Evolutionary conservation across 306 rosid species (phyloP), one percentile per base, ranked within the genome.

Genomic region (Inga oerstediana): DNA sequence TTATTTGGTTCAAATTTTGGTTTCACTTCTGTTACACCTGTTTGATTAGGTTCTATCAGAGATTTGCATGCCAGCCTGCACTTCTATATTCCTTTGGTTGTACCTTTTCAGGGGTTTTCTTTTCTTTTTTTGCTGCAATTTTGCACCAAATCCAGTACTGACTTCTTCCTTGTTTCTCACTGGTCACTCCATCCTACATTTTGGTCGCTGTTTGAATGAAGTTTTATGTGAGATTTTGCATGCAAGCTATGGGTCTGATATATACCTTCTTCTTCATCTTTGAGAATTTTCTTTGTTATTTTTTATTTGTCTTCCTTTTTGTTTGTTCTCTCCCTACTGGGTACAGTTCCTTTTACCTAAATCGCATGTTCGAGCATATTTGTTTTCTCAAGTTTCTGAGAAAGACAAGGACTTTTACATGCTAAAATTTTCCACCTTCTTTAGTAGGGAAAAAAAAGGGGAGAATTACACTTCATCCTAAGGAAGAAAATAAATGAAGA

Each of bases 151-250:
- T 75, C 76, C 65, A 41, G 24, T 79, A 41, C 65, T 61, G 79
- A 61, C 69, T 78, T 46, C 70, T 56, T 80, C 34, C 10, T 80
- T 44, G n/a, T 27, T 10, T n/a, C 78, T 17, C 64, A 68, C 79
- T 19, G 3, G 5, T 66, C 19, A 24, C 64, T 68, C 67, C 13
- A 79, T 51, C 52, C 10, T 19, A 8, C 72, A 7, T 16, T 54
- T 27, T 51, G 8, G 7, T 20, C 30, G 39, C 10, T 49, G 17
- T 39, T 59, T 22, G 45, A 37, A 37, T 17, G 14, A 35, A 44
- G 58, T 45, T 46, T 19, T 73, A 30, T 37, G 9, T 39, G 37
- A 76, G 16, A 46, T 6, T 76, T 56, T 39, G 69, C 69, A 76
- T 54, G 79, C 79, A 76, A 56, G 22, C 30, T 3, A 17, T 20